A percentile compares a stretch with the other conserved stretches of the same genome.
phyloP scores from a whole-genome alignment of 2,329 filamentous ascomycete genomes.

The Chrysoporthe cubensis region DNA sequence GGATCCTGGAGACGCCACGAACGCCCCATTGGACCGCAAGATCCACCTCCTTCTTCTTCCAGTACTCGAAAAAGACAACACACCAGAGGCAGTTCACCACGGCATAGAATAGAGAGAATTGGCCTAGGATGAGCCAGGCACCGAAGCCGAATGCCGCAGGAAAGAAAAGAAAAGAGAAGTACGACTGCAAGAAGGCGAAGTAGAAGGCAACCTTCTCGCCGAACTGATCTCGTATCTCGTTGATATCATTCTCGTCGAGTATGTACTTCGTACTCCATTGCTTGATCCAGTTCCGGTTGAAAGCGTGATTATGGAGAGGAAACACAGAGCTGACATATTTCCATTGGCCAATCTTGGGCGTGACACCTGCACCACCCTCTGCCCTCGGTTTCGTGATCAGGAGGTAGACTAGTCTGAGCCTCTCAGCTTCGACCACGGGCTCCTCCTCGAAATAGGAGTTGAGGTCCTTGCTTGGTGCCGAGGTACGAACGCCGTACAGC shows the following conservation, averaged over 20 bases:
- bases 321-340: slow-evolving; percentile 75
- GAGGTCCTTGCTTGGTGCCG: slow-evolving; percentile 75
- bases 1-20: slow-evolving; percentile 79
- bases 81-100: slow-evolving; percentile 83
- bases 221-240: slow-evolving; percentile 75
- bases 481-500: slow-evolving; percentile 83
- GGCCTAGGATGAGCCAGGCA: slow-evolving; percentile 80
- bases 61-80: slow-evolving; percentile 89
- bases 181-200: slow-evolving; percentile 90
- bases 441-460: slow-evolving; percentile 69
- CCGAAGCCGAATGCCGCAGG: slow-evolving; percentile 77
- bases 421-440: slow-evolving; percentile 84
- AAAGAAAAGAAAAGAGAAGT: slow-evolving; percentile 84
- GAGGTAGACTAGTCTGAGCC: slow-evolving; percentile 84
- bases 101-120: slow-evolving; percentile 82
- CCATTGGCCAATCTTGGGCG: slow-evolving; percentile 70
- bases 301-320: slow-evolving; percentile 75
- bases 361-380: slow-evolving; percentile 80
- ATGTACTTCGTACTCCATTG: slow-evolving; percentile 74
- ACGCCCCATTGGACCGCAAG: slow-evolving; percentile 88
- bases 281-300: slow-evolving; percentile 77
- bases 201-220: slow-evolving; percentile 91
- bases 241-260: slow-evolving; percentile 68
- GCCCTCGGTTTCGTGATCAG: slow-evolving; percentile 75
- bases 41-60: slow-evolving; percentile 92